These are phyloP conservation scores for Amylostereum areolatum DNA, from an alignment of 1,284 basidiomycete species.

Conservation along the genomic window DNA sequence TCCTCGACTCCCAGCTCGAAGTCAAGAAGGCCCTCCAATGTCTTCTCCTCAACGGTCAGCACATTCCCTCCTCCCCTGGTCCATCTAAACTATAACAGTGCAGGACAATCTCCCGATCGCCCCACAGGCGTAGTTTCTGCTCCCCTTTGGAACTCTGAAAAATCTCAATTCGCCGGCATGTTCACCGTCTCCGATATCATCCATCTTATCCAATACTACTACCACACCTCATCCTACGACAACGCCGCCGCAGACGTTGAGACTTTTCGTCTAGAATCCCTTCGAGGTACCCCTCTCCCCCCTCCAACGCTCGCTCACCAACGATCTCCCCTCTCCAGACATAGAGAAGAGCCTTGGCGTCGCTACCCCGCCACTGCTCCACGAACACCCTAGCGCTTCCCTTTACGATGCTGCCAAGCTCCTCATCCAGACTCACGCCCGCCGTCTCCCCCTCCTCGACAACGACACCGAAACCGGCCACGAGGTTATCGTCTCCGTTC, in stretches of 20 bases:
- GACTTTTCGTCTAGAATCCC: slow-evolving; percentile 83
- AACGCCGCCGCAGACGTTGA: slow-evolving; percentile 90
- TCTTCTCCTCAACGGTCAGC: slow-evolving; percentile 78
- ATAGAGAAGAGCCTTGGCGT: slow-evolving; percentile 94
- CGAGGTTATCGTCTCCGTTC: slow-evolving; percentile 92
- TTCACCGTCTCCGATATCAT: slow-evolving; percentile 95
- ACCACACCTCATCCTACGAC: slow-evolving; percentile 83
- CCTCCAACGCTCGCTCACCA: slow-evolving; percentile 3
- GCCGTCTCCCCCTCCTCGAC: slow-evolving; percentile 91
- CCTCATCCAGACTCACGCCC: slow-evolving; percentile 93
- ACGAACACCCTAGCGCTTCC: slow-evolving; percentile 83
- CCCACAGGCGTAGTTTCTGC: slow-evolving; percentile 90
- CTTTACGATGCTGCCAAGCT: slow-evolving; percentile 89
- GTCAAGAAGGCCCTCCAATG: slow-evolving; percentile 92
- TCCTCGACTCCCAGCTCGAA: slow-evolving; percentile 91
- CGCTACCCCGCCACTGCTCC: slow-evolving; percentile 85
- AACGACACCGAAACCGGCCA: slow-evolving; percentile 91
- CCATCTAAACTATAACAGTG: no score
- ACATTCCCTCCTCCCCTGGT: background rate
- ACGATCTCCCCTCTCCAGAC: slow-evolving; percentile 42
- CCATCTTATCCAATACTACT: slow-evolving; percentile 96
- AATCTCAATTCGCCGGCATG: slow-evolving; percentile 90
- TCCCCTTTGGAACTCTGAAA: slow-evolving; percentile 95
- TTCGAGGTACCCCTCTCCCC: slow-evolving; percentile 60
- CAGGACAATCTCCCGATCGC: background rate